Base-by-base conservation (phyloP, 1,139 yeast genomes). In the Debaryomyces psychrophilus region DNA sequence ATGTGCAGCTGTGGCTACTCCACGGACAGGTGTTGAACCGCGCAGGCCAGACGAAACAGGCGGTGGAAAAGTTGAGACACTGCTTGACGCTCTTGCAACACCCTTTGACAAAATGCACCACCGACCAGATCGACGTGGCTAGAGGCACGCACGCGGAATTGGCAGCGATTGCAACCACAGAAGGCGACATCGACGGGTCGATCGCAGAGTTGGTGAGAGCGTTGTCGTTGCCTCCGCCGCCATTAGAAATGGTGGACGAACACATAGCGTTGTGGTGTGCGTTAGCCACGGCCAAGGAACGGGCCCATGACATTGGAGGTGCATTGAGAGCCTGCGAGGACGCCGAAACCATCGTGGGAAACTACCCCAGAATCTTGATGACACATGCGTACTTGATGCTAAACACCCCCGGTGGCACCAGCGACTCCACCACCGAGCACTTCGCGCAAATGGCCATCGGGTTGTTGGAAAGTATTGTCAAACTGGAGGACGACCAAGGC, bases 191-290 rank as follows among this genome's bases (percentile, higher is more conserved):
- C 41, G 80, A 77, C 46, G 55, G 66, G 36, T 75, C 80, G 18
- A 71, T 76, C 12, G 65, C 72, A 8, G 84, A 81, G 55, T 58
- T 80, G 29, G 68, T 74, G 11, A 71, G 76, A 0, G 78, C 83
- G 0, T 62, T 80, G 45, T 67, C 79, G 26, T 61, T 78, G 37
- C 79, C 79, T 1, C 79, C 82, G 2, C 77, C 79, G 11, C 75
- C 81, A 11, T 63, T 71, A 28, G 66, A 73, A 4, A 62, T 77
- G 44, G 58, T 68, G 11, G 79, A 77, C 48, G 78, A 73, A 44
- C 77, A 73, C 54, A 69, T 76, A 9, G 71, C 79, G 1, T 61
- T 79, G 25, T 78, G 83, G 79, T 74, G 82, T 52, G 79, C 80
- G 1, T 60, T 80, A 33, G 74, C 79, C 14, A 69, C 81, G 7